Conservation (phyloP, 352 stramenopile genomes). For the Globisporangium megalacanthum region DNA sequence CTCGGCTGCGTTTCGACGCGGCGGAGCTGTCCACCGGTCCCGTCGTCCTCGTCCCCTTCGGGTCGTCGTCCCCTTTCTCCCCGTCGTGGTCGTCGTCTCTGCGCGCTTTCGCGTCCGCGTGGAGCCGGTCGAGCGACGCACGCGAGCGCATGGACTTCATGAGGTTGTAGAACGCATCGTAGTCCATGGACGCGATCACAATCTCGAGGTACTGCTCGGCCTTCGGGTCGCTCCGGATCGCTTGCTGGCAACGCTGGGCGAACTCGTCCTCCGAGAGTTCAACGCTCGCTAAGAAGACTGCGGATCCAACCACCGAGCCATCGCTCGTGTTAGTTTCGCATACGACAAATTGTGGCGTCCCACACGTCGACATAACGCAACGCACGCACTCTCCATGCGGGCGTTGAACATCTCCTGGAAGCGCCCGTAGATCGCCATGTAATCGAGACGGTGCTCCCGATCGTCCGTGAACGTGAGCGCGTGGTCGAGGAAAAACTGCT, state of each 20-base stretch:
- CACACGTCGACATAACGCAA: not conserved
- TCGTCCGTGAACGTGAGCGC: slow-evolving; percentile 60
- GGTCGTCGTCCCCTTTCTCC: slow-evolving; percentile 4
- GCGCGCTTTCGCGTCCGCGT: slow-evolving; percentile 25
- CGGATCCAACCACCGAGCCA: not conserved
- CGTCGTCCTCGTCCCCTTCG: not conserved
- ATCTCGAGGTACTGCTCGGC: slow-evolving; percentile 70
- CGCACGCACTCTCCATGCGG: slow-evolving; percentile 39
- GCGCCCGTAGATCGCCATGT: slow-evolving; percentile 64
- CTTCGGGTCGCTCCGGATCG: slow-evolving; percentile 50
- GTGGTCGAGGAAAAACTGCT: slow-evolving; percentile 72
- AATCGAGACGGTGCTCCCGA: slow-evolving; percentile 60
- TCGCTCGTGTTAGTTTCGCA: not conserved
- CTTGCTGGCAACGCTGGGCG: slow-evolving; percentile 36
- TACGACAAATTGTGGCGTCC: not conserved
- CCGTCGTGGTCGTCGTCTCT: not conserved
- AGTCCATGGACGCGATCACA: slow-evolving; percentile 75
- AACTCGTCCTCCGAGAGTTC: slow-evolving; percentile 60
- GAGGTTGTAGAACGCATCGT: slow-evolving; percentile 61
- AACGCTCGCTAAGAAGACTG: slow-evolving; percentile 50
- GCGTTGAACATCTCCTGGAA: slow-evolving; percentile 76
- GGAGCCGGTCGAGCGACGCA: slow-evolving; percentile 32
- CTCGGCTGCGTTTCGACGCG: slow-evolving; percentile 1
- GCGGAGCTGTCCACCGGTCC: not conserved
- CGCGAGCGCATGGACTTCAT: slow-evolving; percentile 71